Base-by-base conservation (phyloP, 352 stramenopile species). In the Pythium utonaiense region DNA sequence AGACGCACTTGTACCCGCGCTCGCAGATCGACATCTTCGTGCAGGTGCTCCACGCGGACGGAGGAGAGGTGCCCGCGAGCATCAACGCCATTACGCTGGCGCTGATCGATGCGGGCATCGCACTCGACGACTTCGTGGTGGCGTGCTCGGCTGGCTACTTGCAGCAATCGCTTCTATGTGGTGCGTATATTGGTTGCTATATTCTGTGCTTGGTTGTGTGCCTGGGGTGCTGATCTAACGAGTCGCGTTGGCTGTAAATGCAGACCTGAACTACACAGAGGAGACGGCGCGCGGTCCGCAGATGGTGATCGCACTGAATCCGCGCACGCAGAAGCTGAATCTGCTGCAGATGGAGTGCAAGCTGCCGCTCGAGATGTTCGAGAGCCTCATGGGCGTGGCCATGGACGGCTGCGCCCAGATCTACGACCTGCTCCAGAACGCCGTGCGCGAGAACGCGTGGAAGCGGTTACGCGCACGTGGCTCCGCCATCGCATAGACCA, bases 1-100 rank as follows among this genome's bases (percentile, higher is more conserved):
- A 95, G 74, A 96, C 88, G 52, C 77, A 97, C 47, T 71, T 97
- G 55, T 97, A 96, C 55, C 86, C 89, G 52, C 79, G 86, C 19
- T 96, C 89, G 50, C 89, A 98, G 74, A 97, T 98, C 61, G 88
- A 97, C 62, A 91, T 98, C 24, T 96, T 96, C 31, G 81, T 97
- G 33, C 91, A 97, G 61, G 86, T 98, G 60, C 68, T 96, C 48
- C 88, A 97, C 57, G 81, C 88, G 6, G 91, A 98, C 61, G 91
- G 91, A 31, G 86, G 90, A 13, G 82, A 94, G 59, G 66, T 96
- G n/a, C 69, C 86, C 0, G 87, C 89, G 21, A 91, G 82, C 48
- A 92, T 97, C 66, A 98, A 98, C 63, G 91, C 90, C 19, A 87
- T 95, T 31, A 93, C 87, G 19, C 71, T 97, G 56, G 91, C 91